Evolutionary conservation across 179 eudicot species (phyloP).

Genomic region (Beta lomatogona): DNA sequence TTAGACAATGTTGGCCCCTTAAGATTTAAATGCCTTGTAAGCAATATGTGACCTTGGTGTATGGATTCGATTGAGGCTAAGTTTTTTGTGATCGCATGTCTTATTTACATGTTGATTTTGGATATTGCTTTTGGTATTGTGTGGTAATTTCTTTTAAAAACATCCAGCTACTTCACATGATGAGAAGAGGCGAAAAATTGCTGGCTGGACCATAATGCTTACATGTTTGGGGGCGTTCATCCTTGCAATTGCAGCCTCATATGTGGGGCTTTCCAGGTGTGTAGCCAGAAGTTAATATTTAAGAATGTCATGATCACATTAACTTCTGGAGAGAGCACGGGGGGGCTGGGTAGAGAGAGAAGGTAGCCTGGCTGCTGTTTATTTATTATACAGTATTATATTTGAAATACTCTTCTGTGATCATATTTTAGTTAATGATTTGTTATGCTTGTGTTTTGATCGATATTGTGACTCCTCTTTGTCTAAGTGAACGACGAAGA

Average conservation of each 20-base stretch:
- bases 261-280: constrained; percentile 60
- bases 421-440: no score
- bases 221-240: constrained; percentile 74
- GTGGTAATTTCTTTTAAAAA: neutral
- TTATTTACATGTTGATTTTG: neutral
- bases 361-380: no score
- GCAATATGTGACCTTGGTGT: neutral
- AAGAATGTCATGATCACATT: neutral
- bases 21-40: neutral
- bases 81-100: neutral
- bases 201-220: constrained; percentile 81
- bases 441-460: no score
- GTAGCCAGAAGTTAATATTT: constrained; percentile 15
- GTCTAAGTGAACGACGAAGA: no score
- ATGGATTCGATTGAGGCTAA: neutral
- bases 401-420: no score
- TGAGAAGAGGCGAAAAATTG: constrained; percentile 68
- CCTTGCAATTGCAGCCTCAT: constrained; percentile 71
- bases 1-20: no score
- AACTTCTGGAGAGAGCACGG: neutral
- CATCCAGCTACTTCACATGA: constrained; percentile 50
- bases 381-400: no score
- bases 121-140: neutral
- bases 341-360: no score
- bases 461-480: no score